A percentile compares a stretch with the other conserved stretches of the same genome.
Evolutionary conservation across 306 rosid species (phyloP).

Genomic region (Aeschynomene evenia): DNA sequence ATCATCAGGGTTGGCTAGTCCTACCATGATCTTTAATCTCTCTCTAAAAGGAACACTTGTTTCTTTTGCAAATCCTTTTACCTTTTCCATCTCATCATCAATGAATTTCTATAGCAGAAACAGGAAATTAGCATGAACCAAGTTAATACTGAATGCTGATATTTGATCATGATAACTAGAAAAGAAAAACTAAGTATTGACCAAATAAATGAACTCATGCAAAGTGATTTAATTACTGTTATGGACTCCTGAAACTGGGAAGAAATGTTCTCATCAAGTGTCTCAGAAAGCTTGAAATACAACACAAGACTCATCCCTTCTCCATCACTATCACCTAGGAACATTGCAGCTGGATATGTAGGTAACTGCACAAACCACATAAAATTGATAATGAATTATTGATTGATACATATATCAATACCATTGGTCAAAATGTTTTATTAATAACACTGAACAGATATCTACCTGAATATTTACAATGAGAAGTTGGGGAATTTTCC

Average conservation of each 20-base stretch:
- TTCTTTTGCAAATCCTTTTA: slow-evolving; percentile 87
- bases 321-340: slow-evolving; percentile 86
- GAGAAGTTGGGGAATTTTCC: slow-evolving; percentile 71
- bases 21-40: slow-evolving; percentile 88
- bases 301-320: slow-evolving; percentile 87
- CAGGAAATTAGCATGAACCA: slow-evolving; percentile 7
- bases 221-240: slow-evolving; percentile 46
- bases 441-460: not conserved
- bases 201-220: not conserved
- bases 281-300: slow-evolving; percentile 71
- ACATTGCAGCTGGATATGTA: slow-evolving; percentile 91
- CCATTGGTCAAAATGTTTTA: not conserved
- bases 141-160: not conserved
- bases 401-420: not conserved
- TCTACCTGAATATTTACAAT: slow-evolving; percentile 91
- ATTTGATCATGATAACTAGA: not conserved
- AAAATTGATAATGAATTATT: slow-evolving; percentile 10
- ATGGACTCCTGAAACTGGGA: slow-evolving; percentile 77
- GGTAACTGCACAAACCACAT: slow-evolving; percentile 63
- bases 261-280: slow-evolving; percentile 63
- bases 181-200: not conserved
- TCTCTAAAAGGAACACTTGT: slow-evolving; percentile 73
- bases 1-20: slow-evolving; percentile 83
- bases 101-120: slow-evolving; percentile 63
- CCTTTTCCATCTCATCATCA: slow-evolving; percentile 82